These are phyloP conservation scores for Gymnopus androsaceus DNA, from an alignment of 1,284 basidiomycete species.

Conservation along the genomic window DNA sequence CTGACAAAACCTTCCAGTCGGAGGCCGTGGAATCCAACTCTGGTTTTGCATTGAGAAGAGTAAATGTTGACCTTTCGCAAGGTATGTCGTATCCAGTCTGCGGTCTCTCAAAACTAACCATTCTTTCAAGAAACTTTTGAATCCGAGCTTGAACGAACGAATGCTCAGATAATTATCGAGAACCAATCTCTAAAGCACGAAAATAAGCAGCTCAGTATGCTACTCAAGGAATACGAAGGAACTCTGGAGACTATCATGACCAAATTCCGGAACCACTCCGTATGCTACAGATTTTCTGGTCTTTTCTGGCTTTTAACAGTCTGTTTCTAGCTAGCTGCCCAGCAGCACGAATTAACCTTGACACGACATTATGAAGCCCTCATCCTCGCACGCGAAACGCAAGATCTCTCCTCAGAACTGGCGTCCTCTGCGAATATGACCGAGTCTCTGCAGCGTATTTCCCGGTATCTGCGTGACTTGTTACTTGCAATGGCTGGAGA, in stretches of 20 bases:
- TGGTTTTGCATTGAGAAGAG: slow-evolving; percentile 83
- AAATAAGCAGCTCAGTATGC: slow-evolving; percentile 87
- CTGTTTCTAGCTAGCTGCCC: slow-evolving; percentile 70
- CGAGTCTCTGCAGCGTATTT: slow-evolving; percentile 67
- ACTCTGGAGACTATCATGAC: slow-evolving; percentile 96
- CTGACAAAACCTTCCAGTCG: slow-evolving; percentile 47
- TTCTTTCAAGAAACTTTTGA: slow-evolving; percentile 79
- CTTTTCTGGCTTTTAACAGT: slow-evolving; percentile 5
- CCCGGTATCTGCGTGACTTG: slow-evolving; percentile 70
- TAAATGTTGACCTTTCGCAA: slow-evolving; percentile 93
- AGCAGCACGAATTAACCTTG: slow-evolving; percentile 88
- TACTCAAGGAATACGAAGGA: slow-evolving; percentile 93
- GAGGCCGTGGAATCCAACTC: slow-evolving; percentile 80
- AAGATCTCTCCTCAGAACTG: slow-evolving; percentile 61
- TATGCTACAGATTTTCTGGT: slow-evolving; percentile 45
- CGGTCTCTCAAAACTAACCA: neutral
- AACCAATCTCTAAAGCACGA: slow-evolving; percentile 92
- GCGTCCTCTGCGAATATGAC: slow-evolving; percentile 55
- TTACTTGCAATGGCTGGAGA: slow-evolving; percentile 75
- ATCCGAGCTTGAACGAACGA: slow-evolving; percentile 88
- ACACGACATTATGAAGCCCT: slow-evolving; percentile 91
- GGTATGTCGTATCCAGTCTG: slow-evolving; percentile 41
- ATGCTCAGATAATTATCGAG: slow-evolving; percentile 90
- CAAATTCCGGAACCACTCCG: slow-evolving; percentile 92
- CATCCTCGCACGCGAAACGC: slow-evolving; percentile 73